These are phyloP conservation scores for Aspergillus thermomutatus DNA, from an alignment of 2,329 filamentous ascomycete species.

Conservation along the genomic window DNA sequence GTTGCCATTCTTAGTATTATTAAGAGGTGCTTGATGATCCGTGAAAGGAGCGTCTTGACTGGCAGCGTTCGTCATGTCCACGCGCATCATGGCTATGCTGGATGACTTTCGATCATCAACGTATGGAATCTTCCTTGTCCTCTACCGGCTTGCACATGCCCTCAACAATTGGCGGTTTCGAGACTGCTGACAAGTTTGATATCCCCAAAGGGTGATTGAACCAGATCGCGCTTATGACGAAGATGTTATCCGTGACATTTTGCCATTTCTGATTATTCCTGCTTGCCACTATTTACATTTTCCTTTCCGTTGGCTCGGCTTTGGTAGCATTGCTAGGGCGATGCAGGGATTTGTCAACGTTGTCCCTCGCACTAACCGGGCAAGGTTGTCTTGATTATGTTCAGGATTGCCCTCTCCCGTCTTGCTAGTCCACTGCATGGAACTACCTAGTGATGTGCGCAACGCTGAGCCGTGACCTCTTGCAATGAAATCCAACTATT, in stretches of 20 bases:
- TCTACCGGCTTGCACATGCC: constrained; percentile 7
- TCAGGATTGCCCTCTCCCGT: not conserved
- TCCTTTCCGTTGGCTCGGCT: constrained; percentile 1
- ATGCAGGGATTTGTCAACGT: constrained; percentile 2
- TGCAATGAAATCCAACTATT: constrained; percentile 5
- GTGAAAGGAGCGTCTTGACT: constrained; percentile 2
- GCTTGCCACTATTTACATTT: constrained; percentile 4
- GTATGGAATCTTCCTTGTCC: constrained; percentile 4
- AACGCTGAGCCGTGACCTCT: not conserved
- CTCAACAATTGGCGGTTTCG: constrained; percentile 3
- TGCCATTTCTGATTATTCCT: constrained; percentile 8
- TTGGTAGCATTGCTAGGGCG: constrained; percentile 11
- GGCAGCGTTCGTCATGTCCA: not conserved
- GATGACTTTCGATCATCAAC: not conserved
- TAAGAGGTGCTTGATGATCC: constrained; percentile 5
- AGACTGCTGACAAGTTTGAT: constrained; percentile 11
- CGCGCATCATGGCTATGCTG: not conserved
- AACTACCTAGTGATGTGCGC: not conserved
- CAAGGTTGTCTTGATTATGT: not conserved
- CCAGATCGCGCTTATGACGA: constrained; percentile 9
- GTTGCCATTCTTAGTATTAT: constrained; percentile 4
- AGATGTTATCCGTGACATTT: constrained; percentile 10
- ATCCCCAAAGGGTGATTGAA: constrained; percentile 11
- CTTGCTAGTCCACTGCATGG: not conserved
- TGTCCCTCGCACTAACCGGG: not conserved